phyloP scores from a whole-genome alignment of 164 flowering plant genomes.

The Brasenia schreberi region DNA sequence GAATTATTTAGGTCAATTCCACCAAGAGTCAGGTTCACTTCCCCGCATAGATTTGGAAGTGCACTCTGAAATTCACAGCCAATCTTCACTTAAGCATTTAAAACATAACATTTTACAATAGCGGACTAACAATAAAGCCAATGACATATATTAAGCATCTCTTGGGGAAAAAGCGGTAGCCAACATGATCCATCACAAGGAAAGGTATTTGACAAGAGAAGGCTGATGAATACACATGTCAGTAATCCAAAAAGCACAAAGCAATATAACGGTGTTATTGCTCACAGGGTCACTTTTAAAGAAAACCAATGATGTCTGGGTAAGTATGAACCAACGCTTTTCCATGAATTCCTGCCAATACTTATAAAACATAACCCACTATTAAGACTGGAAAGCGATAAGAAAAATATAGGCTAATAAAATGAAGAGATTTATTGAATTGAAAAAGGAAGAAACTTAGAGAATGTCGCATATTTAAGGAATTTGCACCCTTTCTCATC shows the following conservation, averaged over 20 bases:
- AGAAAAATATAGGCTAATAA: not conserved
- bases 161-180: too few relatives aligned
- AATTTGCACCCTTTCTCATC: too few relatives aligned
- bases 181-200: too few relatives aligned
- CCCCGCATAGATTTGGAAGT: constrained; percentile 92
- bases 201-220: too few relatives aligned
- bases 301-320: constrained; percentile 92
- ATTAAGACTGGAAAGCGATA: too few relatives aligned
- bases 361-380: constrained; percentile 31
- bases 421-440: not conserved
- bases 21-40: constrained; percentile 92
- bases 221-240: too few relatives aligned
- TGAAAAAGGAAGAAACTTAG: too few relatives aligned
- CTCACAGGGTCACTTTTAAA: constrained; percentile 98
- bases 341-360: constrained; percentile 98
- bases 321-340: constrained; percentile 98
- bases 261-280: constrained; percentile 5
- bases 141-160: too few relatives aligned
- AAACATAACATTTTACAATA: too few relatives aligned
- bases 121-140: too few relatives aligned
- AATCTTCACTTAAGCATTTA: not conserved
- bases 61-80: constrained; percentile 43
- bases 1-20: constrained; percentile 98
- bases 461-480: too few relatives aligned
- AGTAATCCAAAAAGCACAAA: too few relatives aligned